Evolutionary conservation across 148 eudicot genomes (phyloP).

Genomic region (Pharnaceum exiguum): DNA sequence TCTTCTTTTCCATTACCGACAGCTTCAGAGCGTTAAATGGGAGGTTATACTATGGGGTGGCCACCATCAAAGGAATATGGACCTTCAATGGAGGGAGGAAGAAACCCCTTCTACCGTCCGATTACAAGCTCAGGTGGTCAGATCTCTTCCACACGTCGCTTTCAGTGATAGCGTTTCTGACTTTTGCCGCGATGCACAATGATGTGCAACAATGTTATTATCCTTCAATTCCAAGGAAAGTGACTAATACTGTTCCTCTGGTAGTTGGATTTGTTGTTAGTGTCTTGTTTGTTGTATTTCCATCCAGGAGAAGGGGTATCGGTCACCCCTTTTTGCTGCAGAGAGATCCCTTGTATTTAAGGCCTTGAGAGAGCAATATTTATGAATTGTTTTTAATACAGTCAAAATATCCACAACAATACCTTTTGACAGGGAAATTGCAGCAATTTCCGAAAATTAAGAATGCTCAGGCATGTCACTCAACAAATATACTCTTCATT

Average conservation of each 20-base stretch:
- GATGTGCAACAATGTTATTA: constrained; percentile 49
- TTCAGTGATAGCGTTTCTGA: constrained; percentile 43
- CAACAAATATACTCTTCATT: neutral
- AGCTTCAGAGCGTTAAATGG: constrained; percentile 51
- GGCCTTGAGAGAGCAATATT: neutral
- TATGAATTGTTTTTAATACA: neutral
- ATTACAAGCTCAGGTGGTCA: constrained; percentile 49
- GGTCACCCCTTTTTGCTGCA: constrained; percentile 61
- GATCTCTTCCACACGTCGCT: constrained; percentile 46
- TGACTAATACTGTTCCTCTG: constrained; percentile 43
- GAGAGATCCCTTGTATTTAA: constrained; percentile 27
- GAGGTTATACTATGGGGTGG: constrained; percentile 46
- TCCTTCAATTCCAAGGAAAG: constrained; percentile 40
- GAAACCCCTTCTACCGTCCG: constrained; percentile 34
- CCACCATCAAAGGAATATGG: constrained; percentile 51
- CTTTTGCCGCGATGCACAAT: constrained; percentile 41
- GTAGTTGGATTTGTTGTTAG: constrained; percentile 53
- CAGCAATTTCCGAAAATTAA: no score
- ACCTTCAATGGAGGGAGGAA: constrained; percentile 40
- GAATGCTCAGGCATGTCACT: neutral
- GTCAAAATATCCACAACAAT: neutral
- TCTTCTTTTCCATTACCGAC: constrained; percentile 55
- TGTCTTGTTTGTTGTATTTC: constrained; percentile 50
- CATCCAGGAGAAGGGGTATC: constrained; percentile 54
- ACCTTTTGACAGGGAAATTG: no score